These are phyloP conservation scores for Hypoxylon sp. DNA, from an alignment of 2,329 filamentous ascomycete genomes.

Conservation along the genomic window DNA sequence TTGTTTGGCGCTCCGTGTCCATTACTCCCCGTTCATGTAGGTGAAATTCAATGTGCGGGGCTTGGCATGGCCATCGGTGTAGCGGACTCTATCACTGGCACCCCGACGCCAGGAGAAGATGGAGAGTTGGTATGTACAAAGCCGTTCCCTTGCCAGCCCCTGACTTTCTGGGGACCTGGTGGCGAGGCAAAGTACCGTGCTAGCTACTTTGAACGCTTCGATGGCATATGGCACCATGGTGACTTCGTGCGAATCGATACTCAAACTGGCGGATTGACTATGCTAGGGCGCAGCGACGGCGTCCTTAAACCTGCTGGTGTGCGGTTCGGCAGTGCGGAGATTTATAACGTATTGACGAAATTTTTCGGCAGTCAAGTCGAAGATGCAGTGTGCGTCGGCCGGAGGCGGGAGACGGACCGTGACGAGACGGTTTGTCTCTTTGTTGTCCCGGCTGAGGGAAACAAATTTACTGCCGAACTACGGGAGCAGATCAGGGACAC, in stretches of 20 bases:
- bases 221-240: slow-evolving; percentile 87
- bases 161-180: slow-evolving; percentile 82
- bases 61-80: slow-evolving; percentile 80
- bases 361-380: slow-evolving; percentile 82
- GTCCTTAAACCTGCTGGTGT: slow-evolving; percentile 93
- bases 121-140: slow-evolving; percentile 88
- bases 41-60: slow-evolving; percentile 80
- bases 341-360: slow-evolving; percentile 91
- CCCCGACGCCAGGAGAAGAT: slow-evolving; percentile 68
- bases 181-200: slow-evolving; percentile 80
- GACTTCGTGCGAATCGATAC: slow-evolving; percentile 83
- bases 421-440: slow-evolving; percentile 93
- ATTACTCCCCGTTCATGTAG: slow-evolving; percentile 73
- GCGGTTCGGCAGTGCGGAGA: slow-evolving; percentile 91
- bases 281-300: slow-evolving; percentile 92
- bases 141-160: slow-evolving; percentile 90
- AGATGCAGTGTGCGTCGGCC: slow-evolving; percentile 88
- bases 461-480: slow-evolving; percentile 66
- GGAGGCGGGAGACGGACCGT: slow-evolving; percentile 72
- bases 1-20: slow-evolving; percentile 89
- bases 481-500: slow-evolving; percentile 69
- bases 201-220: slow-evolving; percentile 89
- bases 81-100: slow-evolving; percentile 65
- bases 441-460: slow-evolving; percentile 74
- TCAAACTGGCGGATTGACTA: slow-evolving; percentile 78